Base-by-base conservation (phyloP, 805 yeast genomes). In the Dipodascus albidus region DNA sequence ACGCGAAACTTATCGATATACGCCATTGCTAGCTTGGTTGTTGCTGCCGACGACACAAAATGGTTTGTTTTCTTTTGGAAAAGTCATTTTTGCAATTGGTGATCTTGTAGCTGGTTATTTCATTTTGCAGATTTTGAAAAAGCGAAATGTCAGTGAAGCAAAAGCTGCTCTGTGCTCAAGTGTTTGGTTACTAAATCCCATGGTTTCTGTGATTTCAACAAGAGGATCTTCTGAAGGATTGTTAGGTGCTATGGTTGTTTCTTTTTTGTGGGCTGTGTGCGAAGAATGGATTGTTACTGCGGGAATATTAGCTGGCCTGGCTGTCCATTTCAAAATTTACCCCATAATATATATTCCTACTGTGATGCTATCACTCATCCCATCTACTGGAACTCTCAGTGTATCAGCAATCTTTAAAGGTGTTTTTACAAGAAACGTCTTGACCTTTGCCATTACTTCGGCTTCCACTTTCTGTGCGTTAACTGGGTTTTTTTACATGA, bases 181-280 rank as follows among this genome's bases (percentile, higher is more conserved):
- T 1, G 69, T 91, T 3, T 93, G 98, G 98, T 73, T 93, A 19
- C 73, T 88, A 59, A 93, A 93, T 65, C 98, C 99, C 15, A 86
- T 93, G 93, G 98, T 90, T 0, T 80, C 84, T 31, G 88, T 96
- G 0, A 93, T 93, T 50, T 82, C 91, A 58, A 88, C 97, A 0
- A 74, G 99, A 49, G 99, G 99, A 1, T 86, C 93, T 23, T 85
- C 96, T 0, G 99, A 93, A 63, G 89, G 96, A 57, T 74, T 93
- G 1, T 67, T 93, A 49, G 87, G 95, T 1, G 89, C 87, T 31
- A 70, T 91, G 59, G 77, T 89, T 2, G 77, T 88, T 75, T 64
- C 75, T 4, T 69, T 82, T 47, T 62, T 70, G 27, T 71, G 70
- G 69, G 67, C 70, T 0, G 69, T 86, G 0, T 81, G 78, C 60